These are phyloP conservation scores for Babesia bigemina DNA, from an alignment of 169 alveolate species.

Conservation along the genomic window DNA sequence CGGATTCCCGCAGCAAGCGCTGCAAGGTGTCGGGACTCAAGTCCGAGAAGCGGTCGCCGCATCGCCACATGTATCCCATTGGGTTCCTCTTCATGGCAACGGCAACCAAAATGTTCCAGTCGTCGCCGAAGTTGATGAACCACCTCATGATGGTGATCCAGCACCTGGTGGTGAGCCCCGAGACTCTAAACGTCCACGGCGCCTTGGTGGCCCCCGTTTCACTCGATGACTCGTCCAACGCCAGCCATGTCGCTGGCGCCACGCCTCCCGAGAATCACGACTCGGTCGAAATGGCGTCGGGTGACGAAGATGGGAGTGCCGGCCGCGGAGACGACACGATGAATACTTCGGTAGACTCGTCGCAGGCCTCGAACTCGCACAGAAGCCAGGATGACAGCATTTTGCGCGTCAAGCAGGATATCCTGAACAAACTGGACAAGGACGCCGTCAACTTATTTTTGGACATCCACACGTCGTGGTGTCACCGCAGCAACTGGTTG, in stretches of 20 bases:
- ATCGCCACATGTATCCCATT: conserved; percentile 64
- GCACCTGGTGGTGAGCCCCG: conserved; percentile 40
- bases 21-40: neutral
- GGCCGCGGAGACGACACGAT: neutral
- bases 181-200: neutral
- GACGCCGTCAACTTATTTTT: conserved; percentile 39
- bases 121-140: conserved; percentile 76
- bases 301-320: neutral
- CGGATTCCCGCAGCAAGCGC: conserved; percentile 22
- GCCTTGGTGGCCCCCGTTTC: conserved; percentile 4
- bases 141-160: conserved; percentile 74
- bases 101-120: conserved; percentile 72
- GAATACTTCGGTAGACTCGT: neutral
- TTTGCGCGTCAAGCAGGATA: neutral
- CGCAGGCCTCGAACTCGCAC: neutral
- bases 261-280: neutral
- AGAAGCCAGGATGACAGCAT: neutral
- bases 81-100: conserved; percentile 70
- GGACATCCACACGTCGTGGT: conserved; percentile 49
- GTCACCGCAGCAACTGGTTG: conserved; percentile 59
- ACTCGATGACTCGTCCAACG: neutral
- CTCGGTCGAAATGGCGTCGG: neutral
- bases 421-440: conserved; percentile 29
- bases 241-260: neutral
- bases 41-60: neutral